phyloP scores from a whole-genome alignment of 192 early-diverging fungal species.

The Phycomyces nitens region DNA sequence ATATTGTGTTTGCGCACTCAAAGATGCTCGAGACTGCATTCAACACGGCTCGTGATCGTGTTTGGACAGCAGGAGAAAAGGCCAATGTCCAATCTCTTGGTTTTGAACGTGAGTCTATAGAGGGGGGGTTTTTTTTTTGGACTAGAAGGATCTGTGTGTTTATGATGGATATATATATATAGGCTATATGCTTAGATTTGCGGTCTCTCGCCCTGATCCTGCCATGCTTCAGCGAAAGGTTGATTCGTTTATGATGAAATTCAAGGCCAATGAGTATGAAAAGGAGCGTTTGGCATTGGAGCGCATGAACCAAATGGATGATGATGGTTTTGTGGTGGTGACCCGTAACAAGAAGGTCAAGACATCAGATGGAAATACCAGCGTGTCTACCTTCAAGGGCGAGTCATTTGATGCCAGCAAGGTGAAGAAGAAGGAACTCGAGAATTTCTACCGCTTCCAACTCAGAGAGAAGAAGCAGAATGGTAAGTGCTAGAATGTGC shows the following conservation, averaged over 20 bases:
- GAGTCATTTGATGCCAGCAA: conserved; percentile 48
- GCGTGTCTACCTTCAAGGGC: conserved; percentile 48
- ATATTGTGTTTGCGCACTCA: conserved; percentile 65
- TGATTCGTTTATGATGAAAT: conserved; percentile 72
- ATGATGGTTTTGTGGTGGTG: conserved; percentile 90
- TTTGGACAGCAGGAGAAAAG: conserved; percentile 53
- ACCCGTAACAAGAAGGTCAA: conserved; percentile 63
- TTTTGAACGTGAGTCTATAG: conserved; percentile 41
- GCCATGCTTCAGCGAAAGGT: conserved; percentile 56
- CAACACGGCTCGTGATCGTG: conserved; percentile 52
- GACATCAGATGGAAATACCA: conserved; percentile 61
- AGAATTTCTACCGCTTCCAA: conserved; percentile 96
- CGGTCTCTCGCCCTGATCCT: conserved; percentile 33
- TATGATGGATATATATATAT: background rate
- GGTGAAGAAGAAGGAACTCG: conserved; percentile 75
- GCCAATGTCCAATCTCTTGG: conserved; percentile 44
- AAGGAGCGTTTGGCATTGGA: conserved; percentile 60
- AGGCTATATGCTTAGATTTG: conserved; percentile 25
- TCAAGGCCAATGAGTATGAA: conserved; percentile 72
- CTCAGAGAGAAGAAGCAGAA: conserved; percentile 86
- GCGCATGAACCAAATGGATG: conserved; percentile 79
- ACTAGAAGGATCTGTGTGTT: background rate
- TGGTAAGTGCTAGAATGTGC: conserved; percentile 60
- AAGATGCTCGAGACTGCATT: conserved; percentile 62
- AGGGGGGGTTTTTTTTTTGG: background rate